Evolutionary conservation across 352 stramenopile genomes (phyloP), one percentile per base, ranked within the genome.

Genomic region (Phytopythium mirpurense): DNA sequence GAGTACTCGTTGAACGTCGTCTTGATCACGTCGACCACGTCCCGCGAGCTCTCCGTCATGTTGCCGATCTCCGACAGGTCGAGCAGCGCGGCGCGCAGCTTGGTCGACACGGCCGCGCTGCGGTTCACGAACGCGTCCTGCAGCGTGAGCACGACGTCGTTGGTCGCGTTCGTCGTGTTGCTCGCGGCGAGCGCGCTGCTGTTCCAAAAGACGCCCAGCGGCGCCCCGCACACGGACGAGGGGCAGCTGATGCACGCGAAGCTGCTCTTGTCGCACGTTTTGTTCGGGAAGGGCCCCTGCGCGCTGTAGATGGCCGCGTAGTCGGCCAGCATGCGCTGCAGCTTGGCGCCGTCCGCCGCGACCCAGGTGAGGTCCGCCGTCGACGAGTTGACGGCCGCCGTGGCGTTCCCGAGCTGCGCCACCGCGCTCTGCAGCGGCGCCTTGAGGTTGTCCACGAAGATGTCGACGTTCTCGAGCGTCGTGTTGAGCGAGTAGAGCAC

Each of bases 1-100:
- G 83, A 91, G 57, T 90, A 85, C 44, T 78, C 63, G 48, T 90
- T 72, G 37, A 90, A 87, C 2, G 78, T 90, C n/a, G 45, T 57
- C 54, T 72, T 74, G 48, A 90, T 70, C 38, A 80, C 68, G 7
- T 70, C 57, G 11, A 90, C 72, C 15, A 83, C 62, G n/a, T 67
- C 61, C 42, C 83, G 72, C 15, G 77, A 90, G 46, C 67, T 77
- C 43, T 74, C 65, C 1, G 70, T 86, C 42, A 86, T 68, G 16
- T 68, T 67, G n/a, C 65, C 65, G 5, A 93, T 56, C 21, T 65
- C 66, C 0, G 62, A 57, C 34, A 93, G 78, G 29, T 84, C 65
- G 24, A 72, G 63, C 23, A 67, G 61, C 16, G 80, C 82, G 3
- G 53, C 72, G 18, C 65, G 69, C 14, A 90, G 49, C 12, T 60